Conservation (phyloP, 257 asterid genomes). For the Plectranthus barbatus region DNA sequence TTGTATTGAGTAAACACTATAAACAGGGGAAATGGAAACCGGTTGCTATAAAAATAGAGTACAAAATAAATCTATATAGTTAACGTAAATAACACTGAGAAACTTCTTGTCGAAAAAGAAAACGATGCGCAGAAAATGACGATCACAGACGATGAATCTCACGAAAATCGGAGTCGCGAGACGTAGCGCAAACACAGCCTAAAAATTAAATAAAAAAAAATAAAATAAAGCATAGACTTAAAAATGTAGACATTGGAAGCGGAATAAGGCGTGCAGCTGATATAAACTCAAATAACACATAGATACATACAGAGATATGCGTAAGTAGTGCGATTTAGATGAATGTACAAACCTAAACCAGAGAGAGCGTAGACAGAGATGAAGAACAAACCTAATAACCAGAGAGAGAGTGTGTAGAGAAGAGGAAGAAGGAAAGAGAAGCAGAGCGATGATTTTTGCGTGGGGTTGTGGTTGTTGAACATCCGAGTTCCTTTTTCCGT, state of each 20-base stretch:
- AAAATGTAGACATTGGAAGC: background rate
- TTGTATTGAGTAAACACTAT: too few species aligned
- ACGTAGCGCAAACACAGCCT: background rate
- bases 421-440: too few species aligned
- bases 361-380: too few species aligned
- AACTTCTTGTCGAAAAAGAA: background rate
- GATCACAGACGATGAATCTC: background rate
- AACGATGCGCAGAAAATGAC: background rate
- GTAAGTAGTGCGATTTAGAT: background rate
- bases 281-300: background rate
- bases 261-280: background rate
- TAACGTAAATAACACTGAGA: background rate
- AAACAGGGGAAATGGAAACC: background rate
- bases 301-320: background rate
- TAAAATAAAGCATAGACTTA: background rate
- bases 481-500: too few species aligned
- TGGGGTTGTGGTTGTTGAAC: too few species aligned
- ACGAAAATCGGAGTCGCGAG: background rate
- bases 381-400: conserved; percentile 9
- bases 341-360: too few species aligned
- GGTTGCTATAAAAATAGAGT: background rate
- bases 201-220: background rate
- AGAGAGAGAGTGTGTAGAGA: background rate
- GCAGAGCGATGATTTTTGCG: too few species aligned
- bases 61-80: background rate